Evolutionary conservation across 1,139 yeast genomes (phyloP).

Genomic region (Sugiyamaella xylanicola): DNA sequence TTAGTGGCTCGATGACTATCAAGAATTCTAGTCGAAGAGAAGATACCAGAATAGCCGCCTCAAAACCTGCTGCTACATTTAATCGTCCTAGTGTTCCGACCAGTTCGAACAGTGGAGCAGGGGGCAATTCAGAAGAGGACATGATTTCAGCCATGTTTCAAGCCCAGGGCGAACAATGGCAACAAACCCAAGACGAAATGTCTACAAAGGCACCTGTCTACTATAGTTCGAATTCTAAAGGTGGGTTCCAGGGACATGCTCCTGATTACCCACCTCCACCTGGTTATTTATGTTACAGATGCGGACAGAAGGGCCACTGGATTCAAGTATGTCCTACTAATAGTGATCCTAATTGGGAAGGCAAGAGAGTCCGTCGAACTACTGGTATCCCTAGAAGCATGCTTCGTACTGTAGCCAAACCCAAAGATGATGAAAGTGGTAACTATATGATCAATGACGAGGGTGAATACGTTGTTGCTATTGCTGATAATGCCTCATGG

Average conservation of each 20-base stretch:
- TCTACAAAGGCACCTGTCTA: constrained; percentile 51
- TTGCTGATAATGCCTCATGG: constrained; percentile 95
- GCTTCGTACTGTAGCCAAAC: constrained; percentile 76
- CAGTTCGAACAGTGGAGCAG: constrained; percentile 32
- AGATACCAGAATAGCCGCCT: constrained; percentile 27
- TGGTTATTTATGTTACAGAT: constrained; percentile 91
- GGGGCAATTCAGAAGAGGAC: constrained; percentile 71
- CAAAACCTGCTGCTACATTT: constrained; percentile 26
- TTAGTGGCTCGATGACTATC: constrained; percentile 56
- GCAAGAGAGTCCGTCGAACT: constrained; percentile 84
- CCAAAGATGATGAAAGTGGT: constrained; percentile 59
- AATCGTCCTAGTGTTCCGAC: constrained; percentile 29
- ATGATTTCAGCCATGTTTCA: constrained; percentile 87
- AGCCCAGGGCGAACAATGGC: constrained; percentile 92
- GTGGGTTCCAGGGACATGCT: constrained; percentile 38
- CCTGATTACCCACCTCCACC: constrained; percentile 87
- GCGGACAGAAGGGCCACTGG: constrained; percentile 98
- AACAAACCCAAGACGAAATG: constrained; percentile 88
- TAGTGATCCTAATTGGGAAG: constrained; percentile 91
- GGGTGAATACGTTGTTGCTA: constrained; percentile 92
- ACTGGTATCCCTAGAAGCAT: constrained; percentile 97
- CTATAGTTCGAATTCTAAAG: constrained; percentile 31
- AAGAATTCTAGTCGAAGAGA: constrained; percentile 39
- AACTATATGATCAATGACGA: constrained; percentile 90
- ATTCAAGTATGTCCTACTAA: constrained; percentile 94